Conservation (phyloP, 768 basidiomycete genomes). For the Auriscalpium vulgare region DNA sequence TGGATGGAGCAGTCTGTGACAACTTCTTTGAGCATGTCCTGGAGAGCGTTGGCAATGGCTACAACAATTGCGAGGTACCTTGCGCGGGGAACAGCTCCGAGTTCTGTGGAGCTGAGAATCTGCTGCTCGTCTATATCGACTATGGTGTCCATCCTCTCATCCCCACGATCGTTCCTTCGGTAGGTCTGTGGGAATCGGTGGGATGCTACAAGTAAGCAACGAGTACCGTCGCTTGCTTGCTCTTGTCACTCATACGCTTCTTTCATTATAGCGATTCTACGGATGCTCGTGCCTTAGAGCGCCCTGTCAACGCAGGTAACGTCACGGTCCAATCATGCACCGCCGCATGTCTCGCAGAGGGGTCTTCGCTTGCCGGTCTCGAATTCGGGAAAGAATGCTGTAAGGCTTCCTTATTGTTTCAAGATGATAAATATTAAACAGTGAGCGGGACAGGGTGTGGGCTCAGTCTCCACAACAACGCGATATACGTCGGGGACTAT, state of each 20-base stretch:
- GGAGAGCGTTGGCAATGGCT: conserved; percentile 34
- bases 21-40: conserved; percentile 35
- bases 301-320: background rate
- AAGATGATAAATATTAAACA: background rate
- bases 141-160: conserved; percentile 36
- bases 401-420: background rate
- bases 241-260: background rate
- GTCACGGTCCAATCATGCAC: conserved; percentile 1
- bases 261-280: conserved; percentile 24
- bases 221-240: background rate
- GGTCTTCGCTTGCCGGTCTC: background rate
- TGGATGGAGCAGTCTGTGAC: background rate
- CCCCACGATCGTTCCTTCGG: conserved; percentile 42
- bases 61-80: conserved; percentile 45
- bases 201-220: conserved; percentile 62
- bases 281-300: background rate
- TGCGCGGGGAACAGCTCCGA: conserved; percentile 52
- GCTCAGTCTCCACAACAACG: background rate
- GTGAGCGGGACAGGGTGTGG: background rate
- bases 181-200: conserved; percentile 58
- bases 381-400: conserved; percentile 2
- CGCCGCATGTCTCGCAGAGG: background rate
- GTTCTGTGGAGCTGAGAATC: conserved; percentile 49
- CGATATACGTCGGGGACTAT: background rate
- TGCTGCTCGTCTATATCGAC: conserved; percentile 55